Evolutionary conservation across 257 asterid species (phyloP), one percentile per base, ranked within the genome.

Genomic region (Jacaranda mimosifolia): DNA sequence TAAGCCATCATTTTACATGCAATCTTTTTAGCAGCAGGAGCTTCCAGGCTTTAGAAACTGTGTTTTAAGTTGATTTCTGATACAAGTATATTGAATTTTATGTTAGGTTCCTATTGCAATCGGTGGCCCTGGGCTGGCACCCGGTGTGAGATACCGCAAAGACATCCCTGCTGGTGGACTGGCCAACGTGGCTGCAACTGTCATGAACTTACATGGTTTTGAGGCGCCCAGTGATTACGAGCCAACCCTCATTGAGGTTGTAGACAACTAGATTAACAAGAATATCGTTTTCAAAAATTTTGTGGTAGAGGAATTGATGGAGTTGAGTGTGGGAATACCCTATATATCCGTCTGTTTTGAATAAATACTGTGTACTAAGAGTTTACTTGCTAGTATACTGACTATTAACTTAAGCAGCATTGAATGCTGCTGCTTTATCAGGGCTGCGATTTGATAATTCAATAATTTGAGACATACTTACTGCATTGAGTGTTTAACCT

Each of bases 161-260:
- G 98, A 93, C 73, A 84, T 95, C 10, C 97, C 98, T 0, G 73
- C 42, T 6, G 99, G 87, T 13, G 99, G 99, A 26, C 96, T 95
- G 18, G 99, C 98, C 21, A 95, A 95, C 36, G 99, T 95, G 19
- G 98, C 99, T 67, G 92, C 99, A 48, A 95, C 99, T 0, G 96
- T 93, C 43, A 95, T 95, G 86, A 95, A 93, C 86, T 80, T 95
- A 17, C 99, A 95, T 0, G 99, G 99, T 3, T 84, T 85, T 9
- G 96, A 88, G 86, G 99, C 98, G 3, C 98, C 98, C 2, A 66
- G 80, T 26, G 99, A 95, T 80, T 95, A 95, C 17, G 99, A 95
- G 93, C 55, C 98, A 51, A 95, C 97, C 85, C 84, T 95, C 38
- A 91, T 95, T 35, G 98, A 95, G 84, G 94, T 93, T 18, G 93